Evolutionary conservation across 352 stramenopile genomes (phyloP).

Genomic region (Lagenidium sp.): DNA sequence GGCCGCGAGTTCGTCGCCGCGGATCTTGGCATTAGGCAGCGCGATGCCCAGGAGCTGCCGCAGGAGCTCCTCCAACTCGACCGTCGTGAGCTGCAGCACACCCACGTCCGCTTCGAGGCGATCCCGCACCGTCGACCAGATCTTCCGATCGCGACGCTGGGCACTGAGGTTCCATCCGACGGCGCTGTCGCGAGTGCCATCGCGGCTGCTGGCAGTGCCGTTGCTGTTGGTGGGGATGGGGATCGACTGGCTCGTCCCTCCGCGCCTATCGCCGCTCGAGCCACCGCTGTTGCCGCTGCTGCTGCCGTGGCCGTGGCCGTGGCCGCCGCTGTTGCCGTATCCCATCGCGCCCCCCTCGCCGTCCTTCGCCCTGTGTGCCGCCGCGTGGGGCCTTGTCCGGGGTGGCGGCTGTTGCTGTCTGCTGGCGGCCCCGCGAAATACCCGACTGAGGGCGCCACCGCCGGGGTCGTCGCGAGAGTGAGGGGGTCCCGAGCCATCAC

Average conservation of each 20-base stretch:
- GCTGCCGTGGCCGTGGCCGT: background rate
- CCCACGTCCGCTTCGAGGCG: conserved; percentile 47
- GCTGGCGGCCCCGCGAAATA: no score
- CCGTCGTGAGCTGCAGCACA: conserved; percentile 47
- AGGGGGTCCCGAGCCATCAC: no score
- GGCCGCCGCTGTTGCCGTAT: conserved; percentile 5
- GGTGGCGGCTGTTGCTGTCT: no score
- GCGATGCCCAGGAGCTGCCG: conserved; percentile 44
- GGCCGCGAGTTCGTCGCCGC: conserved; percentile 41
- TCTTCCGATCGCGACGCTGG: conserved; percentile 58
- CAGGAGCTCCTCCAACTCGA: conserved; percentile 79
- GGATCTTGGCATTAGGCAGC: conserved; percentile 57
- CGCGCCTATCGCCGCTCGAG: no score
- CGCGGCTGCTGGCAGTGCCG: background rate
- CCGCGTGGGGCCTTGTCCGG: no score
- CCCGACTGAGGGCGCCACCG: no score
- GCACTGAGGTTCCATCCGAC: conserved; percentile 45
- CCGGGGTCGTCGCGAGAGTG: no score
- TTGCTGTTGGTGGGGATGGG: conserved; percentile 1
- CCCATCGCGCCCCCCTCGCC: conserved; percentile 8
- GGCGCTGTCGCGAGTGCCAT: background rate
- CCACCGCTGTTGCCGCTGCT: background rate
- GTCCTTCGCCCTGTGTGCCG: no score
- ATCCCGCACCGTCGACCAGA: conserved; percentile 42
- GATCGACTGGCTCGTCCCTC: conserved; percentile 17